Evolutionary conservation across 192 early-diverging fungal genomes (phyloP), one percentile per base, ranked within the genome.

Genomic region (Rhizophagus clarus): DNA sequence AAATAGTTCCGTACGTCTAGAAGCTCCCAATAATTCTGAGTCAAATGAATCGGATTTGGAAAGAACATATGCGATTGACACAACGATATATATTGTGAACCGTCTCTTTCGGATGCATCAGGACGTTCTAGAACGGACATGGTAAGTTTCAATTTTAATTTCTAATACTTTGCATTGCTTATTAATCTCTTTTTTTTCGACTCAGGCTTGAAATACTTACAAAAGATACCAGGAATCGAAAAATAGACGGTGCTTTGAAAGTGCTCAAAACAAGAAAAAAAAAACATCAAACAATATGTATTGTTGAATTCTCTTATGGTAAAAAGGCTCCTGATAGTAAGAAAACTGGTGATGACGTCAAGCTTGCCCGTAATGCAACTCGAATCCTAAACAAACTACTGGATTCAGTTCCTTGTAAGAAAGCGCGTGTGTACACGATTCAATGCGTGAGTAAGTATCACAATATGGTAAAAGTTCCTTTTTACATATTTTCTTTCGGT

Each of bases 81-180:
- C 75, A 62, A 77, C 24, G 10, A 66, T 77, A 45, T 77, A 42
- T 42, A 64, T 77, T 14, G 24, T 77, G 22, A 77, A 77, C 28
- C 1, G 75, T 9, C 73, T 74, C 56, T n/a, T 61, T 51, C 0
- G n/a, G 24, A 71, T 71, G 69, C 69, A 71, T 45, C 69, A 56
- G 26, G 26, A 74, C 60, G 56, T 61, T 4, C 73, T 74, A 9
- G 73, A 74, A 34, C 60, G 56, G 73, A 74, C 14, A 24, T 74
- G 60, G 51, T 61, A 74, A 60, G 49, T 32, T 56, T 74, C 31
- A 74, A 61, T 74, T 74, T 31, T 40, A 22, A 45, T 17, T 61
- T 7, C n/a, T 74, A 56, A 15, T 61, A 10, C 0, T 32, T 7
- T 61, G 20, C 37, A 34, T 20, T 61, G 15, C 31, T 40, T 70